A percentile compares a stretch with the other conserved stretches of the same genome.
Conservation (phyloP, 495 filamentous ascomycete genomes). For the Aspergillus nanangensis region DNA sequence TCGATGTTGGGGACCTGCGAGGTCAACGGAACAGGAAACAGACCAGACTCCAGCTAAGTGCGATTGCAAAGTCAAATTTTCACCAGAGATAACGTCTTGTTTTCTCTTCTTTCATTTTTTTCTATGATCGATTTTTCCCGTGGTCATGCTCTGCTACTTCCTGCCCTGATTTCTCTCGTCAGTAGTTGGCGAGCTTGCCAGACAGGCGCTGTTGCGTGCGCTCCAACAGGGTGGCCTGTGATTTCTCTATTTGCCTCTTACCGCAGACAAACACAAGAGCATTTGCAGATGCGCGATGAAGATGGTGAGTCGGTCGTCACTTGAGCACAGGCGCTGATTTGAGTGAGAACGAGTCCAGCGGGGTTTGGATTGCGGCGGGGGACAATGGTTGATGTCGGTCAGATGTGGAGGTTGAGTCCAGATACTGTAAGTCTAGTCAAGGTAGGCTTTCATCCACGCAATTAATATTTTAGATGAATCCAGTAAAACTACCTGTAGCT, state of each 20-base stretch:
- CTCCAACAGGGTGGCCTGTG: background rate
- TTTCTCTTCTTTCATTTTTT: slow-evolving; percentile 18
- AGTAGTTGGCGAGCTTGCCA: slow-evolving; percentile 29
- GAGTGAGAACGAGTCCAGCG: background rate
- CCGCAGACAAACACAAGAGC: background rate
- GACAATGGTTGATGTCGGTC: background rate
- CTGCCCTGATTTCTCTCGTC: slow-evolving; percentile 28
- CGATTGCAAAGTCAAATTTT: slow-evolving; percentile 35
- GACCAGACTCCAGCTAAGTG: slow-evolving; percentile 40
- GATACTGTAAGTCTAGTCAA: slow-evolving; percentile 12
- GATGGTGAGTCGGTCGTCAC: background rate
- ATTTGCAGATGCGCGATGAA: background rate
- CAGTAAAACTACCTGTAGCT: background rate
- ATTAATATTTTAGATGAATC: slow-evolving; percentile 1
- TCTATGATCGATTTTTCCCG: slow-evolving; percentile 14
- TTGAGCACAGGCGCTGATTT: background rate
- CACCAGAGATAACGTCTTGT: slow-evolving; percentile 20
- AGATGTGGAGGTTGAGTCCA: background rate
- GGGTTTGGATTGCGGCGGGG: background rate
- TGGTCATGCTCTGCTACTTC: slow-evolving; percentile 16
- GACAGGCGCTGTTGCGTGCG: background rate
- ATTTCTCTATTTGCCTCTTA: slow-evolving; percentile 3
- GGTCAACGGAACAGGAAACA: slow-evolving; percentile 3
- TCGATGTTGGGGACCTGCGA: slow-evolving; percentile 2
- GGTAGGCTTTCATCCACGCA: slow-evolving; percentile 10